Evolutionary conservation across 805 yeast genomes (phyloP).

Genomic region (Metschnikowia anglica): DNA sequence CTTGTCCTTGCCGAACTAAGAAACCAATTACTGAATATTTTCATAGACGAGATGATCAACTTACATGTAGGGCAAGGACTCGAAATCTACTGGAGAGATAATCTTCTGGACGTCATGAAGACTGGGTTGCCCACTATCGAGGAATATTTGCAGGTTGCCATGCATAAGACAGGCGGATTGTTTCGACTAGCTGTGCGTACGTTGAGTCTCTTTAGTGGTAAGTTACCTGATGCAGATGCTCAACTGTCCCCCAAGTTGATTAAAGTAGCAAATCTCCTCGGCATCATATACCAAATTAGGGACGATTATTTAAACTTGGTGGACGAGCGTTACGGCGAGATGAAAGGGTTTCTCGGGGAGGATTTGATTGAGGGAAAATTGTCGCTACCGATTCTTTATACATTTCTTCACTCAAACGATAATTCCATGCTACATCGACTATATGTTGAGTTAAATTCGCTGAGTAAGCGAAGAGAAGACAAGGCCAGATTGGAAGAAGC

Average conservation of each 20-base stretch:
- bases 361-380: slow-evolving; percentile 89
- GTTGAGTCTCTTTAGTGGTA: slow-evolving; percentile 16
- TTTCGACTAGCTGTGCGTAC: slow-evolving; percentile 71
- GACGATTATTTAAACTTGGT: slow-evolving; percentile 80
- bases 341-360: slow-evolving; percentile 72
- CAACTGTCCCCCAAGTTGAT: slow-evolving; percentile 32
- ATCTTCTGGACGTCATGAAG: slow-evolving; percentile 16
- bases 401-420: slow-evolving; percentile 6
- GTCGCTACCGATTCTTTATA: slow-evolving; percentile 80
- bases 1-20: neutral
- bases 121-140: slow-evolving; percentile 27
- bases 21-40: slow-evolving; percentile 32
- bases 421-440: slow-evolving; percentile 26
- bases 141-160: slow-evolving; percentile 75
- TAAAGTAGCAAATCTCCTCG: slow-evolving; percentile 72
- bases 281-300: slow-evolving; percentile 78
- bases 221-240: slow-evolving; percentile 13
- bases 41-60: slow-evolving; percentile 72
- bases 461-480: slow-evolving; percentile 15
- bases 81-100: slow-evolving; percentile 86
- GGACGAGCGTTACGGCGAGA: slow-evolving; percentile 49
- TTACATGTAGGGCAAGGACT: slow-evolving; percentile 88
- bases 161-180: slow-evolving; percentile 84
- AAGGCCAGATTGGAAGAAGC: slow-evolving; percentile 10
- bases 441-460: slow-evolving; percentile 19